Base-by-base conservation (phyloP, 768 basidiomycete species). In the Leccinum fibrillosum region DNA sequence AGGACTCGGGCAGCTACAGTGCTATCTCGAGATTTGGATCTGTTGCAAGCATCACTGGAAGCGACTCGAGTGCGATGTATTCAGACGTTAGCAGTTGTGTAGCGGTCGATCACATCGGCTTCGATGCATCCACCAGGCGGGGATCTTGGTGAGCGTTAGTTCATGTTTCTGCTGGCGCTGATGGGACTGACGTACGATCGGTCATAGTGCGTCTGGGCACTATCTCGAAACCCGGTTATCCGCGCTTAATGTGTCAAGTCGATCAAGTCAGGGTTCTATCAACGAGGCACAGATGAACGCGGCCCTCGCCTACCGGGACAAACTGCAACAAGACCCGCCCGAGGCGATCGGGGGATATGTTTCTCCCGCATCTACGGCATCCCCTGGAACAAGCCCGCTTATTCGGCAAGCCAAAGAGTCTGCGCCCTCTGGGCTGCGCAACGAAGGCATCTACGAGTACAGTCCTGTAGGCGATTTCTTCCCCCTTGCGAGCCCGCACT, bases 21-120 rank as follows among this genome's bases (percentile, higher is more conserved):
- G 74, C 34, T 4, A 34, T 78, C 8, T 78, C 85, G 32, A 74
- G 86, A 60, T 87, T 86, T 64, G 80, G 83, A 4, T 87, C 85
- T 3, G 80, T 86, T 57, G 80, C 80, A 4, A 86, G 85, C 9
- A 71, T 85, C 39, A 79, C 81, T 8, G 83, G 83, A 25, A 86
- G 84, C 66, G 84, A 86, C 11, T 75, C 85, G 0, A 86, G 83
- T 11, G 76, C 76, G 7, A 77, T 80, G 60, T 82, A 75, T 51
- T 77, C 82, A 8, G 80, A 83, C 5, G 73, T 78, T 48, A 72
- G 74, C 59, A 75, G 72, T 35, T 72, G 72, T 63, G 70, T 66
- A 49, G 70, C 65, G 11, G 68, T 60, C 39, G 72, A 72, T 55
- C 74, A 69, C 50, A 50, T 63, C 44, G 70, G 57, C 3, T 74